Percentiles rank a stretch among this genome's conserved stretches.
These are phyloP conservation scores for Didymella keratinophila DNA, from an alignment of 2,329 filamentous ascomycete genomes.

Conservation along the genomic window DNA sequence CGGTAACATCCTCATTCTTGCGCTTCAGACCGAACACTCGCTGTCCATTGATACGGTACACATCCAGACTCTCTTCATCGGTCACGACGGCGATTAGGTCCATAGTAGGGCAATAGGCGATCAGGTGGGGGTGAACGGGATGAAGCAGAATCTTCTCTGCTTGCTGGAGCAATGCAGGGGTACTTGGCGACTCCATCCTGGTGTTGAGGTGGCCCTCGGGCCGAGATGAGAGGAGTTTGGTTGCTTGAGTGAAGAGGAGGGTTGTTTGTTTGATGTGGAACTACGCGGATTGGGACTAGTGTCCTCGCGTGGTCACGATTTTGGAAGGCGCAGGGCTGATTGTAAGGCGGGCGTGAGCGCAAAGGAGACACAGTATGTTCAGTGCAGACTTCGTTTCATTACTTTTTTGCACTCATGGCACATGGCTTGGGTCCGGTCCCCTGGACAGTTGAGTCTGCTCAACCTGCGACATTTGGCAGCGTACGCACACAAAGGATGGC, in stretches of 20 bases:
- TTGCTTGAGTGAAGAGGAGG: not conserved
- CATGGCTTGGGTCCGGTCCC: not conserved
- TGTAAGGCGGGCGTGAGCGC: not conserved
- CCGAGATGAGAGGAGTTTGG: not conserved
- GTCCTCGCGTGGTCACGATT: constrained; percentile 12
- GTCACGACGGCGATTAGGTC: constrained; percentile 80
- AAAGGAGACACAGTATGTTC: not conserved
- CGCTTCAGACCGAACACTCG: constrained; percentile 64
- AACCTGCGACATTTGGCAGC: no score
- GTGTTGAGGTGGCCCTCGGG: constrained; percentile 6
- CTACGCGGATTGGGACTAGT: constrained; percentile 14
- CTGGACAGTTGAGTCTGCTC: not conserved
- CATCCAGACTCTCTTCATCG: constrained; percentile 72
- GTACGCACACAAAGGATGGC: no score
- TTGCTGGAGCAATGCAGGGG: constrained; percentile 46
- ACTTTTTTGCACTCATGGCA: not conserved
- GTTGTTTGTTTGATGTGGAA: constrained; percentile 10
- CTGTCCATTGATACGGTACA: constrained; percentile 82
- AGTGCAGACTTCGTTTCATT: not conserved
- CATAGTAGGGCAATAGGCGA: constrained; percentile 83
- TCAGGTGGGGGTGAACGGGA: constrained; percentile 63
- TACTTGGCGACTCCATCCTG: constrained; percentile 4
- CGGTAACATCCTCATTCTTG: constrained; percentile 44
- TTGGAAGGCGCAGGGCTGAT: not conserved
- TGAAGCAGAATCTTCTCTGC: constrained; percentile 54